phyloP scores from a whole-genome alignment of 2,329 filamentous ascomycete species.

The Penicillium sp. region DNA sequence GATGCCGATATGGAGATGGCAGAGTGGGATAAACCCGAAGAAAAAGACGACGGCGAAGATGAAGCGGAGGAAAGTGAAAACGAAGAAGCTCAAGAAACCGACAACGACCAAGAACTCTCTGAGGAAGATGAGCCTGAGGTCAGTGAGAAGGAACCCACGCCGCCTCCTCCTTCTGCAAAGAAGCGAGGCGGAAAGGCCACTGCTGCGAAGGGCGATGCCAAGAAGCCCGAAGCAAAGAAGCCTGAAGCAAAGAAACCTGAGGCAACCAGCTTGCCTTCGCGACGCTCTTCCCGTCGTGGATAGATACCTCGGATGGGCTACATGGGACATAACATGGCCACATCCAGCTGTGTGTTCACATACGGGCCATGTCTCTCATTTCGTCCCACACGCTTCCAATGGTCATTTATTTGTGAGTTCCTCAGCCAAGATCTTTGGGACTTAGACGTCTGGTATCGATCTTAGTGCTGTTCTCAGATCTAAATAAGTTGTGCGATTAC shows the following conservation, averaged over 20 bases:
- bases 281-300: slow-evolving; percentile 25
- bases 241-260: slow-evolving; percentile 7
- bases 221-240: slow-evolving; percentile 18
- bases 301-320: not conserved
- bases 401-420: not conserved
- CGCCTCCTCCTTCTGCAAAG: slow-evolving; percentile 13
- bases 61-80: slow-evolving; percentile 20
- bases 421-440: not conserved
- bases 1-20: slow-evolving; percentile 47
- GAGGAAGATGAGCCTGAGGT: slow-evolving; percentile 9
- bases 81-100: slow-evolving; percentile 14
- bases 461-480: not conserved
- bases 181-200: slow-evolving; percentile 16
- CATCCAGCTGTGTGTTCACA: not conserved
- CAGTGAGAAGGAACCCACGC: slow-evolving; percentile 24
- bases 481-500: slow-evolving; percentile 2
- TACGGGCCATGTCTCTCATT: not conserved
- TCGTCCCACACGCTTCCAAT: not conserved
- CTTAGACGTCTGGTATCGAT: not conserved
- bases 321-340: not conserved
- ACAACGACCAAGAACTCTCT: slow-evolving; percentile 11
- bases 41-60: slow-evolving; percentile 31
- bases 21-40: slow-evolving; percentile 35
- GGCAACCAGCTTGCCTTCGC: slow-evolving; percentile 19
- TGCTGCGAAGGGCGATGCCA: slow-evolving; percentile 6